phyloP scores from a whole-genome alignment of 2,329 filamentous ascomycete species.

The Beauveria sp. region DNA sequence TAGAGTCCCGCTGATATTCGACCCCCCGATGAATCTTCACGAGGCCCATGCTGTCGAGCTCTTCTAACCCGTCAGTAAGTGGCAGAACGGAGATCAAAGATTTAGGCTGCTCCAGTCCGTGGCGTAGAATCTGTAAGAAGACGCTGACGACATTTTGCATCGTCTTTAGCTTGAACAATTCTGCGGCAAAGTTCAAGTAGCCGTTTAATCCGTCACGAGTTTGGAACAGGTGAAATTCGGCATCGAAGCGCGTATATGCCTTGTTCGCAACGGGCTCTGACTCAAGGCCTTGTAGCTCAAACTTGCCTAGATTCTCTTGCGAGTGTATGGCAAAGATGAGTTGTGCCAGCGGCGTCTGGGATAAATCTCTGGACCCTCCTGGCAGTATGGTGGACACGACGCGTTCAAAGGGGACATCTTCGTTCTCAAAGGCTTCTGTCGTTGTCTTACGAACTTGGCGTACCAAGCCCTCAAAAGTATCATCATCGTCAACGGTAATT shows the following conservation, averaged over 20 bases:
- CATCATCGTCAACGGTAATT: background rate
- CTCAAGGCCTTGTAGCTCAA: background rate
- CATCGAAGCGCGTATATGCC: background rate
- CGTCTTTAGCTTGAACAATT: background rate
- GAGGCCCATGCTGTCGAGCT: slow-evolving; percentile 5
- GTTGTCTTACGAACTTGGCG: slow-evolving; percentile 10
- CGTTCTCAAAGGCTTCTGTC: slow-evolving; percentile 10
- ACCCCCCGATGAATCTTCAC: background rate
- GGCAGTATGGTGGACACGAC: slow-evolving; percentile 9
- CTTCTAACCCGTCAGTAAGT: background rate
- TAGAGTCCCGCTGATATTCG: slow-evolving; percentile 15
- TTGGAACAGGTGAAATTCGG: slow-evolving; percentile 2
- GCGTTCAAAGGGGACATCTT: slow-evolving; percentile 15
- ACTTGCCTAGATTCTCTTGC: background rate
- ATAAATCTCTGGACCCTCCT: background rate
- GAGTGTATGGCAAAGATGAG: slow-evolving; percentile 13
- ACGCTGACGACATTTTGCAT: background rate
- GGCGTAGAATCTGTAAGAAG: background rate
- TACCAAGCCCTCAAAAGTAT: slow-evolving; percentile 12
- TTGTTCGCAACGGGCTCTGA: background rate
- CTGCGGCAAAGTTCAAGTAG: background rate
- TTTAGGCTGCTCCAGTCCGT: background rate
- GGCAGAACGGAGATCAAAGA: background rate
- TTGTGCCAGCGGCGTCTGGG: slow-evolving; percentile 11
- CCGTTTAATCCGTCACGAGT: background rate